Evolutionary conservation across 257 asterid genomes (phyloP).

Genomic region (Forsythia viridissima): DNA sequence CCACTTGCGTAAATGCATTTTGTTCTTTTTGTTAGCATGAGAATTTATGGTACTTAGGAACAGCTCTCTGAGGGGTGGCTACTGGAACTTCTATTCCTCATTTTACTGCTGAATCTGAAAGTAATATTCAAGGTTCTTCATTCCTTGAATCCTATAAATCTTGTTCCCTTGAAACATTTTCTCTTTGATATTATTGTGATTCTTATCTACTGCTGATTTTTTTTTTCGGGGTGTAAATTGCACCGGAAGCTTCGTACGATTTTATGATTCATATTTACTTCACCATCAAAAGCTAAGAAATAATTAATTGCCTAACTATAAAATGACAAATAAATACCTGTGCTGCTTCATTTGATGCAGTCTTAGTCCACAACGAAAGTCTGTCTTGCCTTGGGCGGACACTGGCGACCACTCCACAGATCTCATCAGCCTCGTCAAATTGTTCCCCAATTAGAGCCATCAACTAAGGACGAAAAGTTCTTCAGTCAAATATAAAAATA

Average conservation of each 20-base stretch:
- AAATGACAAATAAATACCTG: constrained; percentile 50
- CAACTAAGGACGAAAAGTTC: constrained; percentile 37
- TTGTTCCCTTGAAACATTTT: too few relatives aligned
- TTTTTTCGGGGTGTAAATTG: not conserved
- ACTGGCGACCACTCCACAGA: constrained; percentile 67
- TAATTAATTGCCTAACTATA: not conserved
- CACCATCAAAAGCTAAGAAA: not conserved
- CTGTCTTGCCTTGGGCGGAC: constrained; percentile 85
- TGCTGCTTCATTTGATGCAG: constrained; percentile 87
- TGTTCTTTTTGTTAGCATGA: not conserved
- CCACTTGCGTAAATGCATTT: not conserved
- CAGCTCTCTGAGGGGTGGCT: not conserved
- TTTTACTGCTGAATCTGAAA: not conserved
- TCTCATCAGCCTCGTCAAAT: constrained; percentile 65
- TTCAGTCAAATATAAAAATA: constrained; percentile 9
- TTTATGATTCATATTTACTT: not conserved
- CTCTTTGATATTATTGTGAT: too few relatives aligned
- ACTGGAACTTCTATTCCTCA: not conserved
- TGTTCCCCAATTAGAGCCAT: constrained; percentile 70
- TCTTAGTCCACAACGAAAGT: constrained; percentile 87
- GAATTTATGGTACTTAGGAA: not conserved
- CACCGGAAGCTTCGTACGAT: not conserved
- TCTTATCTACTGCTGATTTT: too few relatives aligned
- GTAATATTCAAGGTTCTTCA: too few relatives aligned
- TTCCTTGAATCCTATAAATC: too few relatives aligned